A percentile compares a stretch with the other conserved stretches of the same genome.
These are phyloP conservation scores for Eucalyptus curtisii DNA, from an alignment of 345 rosid genomes.

Conservation along the genomic window DNA sequence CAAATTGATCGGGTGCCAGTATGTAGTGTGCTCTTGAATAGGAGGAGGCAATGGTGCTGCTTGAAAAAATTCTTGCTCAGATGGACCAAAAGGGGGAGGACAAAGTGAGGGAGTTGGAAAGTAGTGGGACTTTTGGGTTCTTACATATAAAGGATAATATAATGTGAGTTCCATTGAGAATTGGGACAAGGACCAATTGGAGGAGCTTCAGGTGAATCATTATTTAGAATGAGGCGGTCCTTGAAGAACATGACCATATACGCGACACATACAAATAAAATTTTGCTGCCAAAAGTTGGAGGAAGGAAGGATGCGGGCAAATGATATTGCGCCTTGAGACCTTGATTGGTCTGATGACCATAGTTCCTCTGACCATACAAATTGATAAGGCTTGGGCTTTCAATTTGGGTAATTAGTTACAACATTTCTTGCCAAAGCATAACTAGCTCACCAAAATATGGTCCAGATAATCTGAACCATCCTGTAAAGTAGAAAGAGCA, in stretches of 20 bases:
- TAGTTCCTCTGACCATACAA: constrained; percentile 19
- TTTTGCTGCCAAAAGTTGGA: background rate
- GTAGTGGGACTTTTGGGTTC: constrained; percentile 2
- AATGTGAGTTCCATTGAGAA: constrained; percentile 10
- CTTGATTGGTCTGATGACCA: background rate
- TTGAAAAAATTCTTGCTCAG: background rate
- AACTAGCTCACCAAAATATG: background rate
- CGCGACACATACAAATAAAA: background rate
- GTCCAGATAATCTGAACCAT: background rate
- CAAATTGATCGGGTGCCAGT: constrained; percentile 3
- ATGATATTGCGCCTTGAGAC: background rate
- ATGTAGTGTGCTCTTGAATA: constrained; percentile 6
- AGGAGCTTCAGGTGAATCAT: background rate
- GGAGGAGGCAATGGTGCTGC: constrained; percentile 6
- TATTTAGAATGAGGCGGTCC: background rate
- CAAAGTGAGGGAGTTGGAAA: constrained; percentile 13
- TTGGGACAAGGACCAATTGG: constrained; percentile 3
- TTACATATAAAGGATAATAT: constrained; percentile 3
- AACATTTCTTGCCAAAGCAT: background rate
- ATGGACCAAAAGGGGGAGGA: background rate
- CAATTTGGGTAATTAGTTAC: background rate
- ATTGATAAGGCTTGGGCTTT: background rate
- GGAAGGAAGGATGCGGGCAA: background rate
- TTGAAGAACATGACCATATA: constrained; percentile 15
- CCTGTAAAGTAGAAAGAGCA: background rate